Conservation (phyloP, 2,329 filamentous ascomycete genomes). For the Cordyceps pruinosa region DNA sequence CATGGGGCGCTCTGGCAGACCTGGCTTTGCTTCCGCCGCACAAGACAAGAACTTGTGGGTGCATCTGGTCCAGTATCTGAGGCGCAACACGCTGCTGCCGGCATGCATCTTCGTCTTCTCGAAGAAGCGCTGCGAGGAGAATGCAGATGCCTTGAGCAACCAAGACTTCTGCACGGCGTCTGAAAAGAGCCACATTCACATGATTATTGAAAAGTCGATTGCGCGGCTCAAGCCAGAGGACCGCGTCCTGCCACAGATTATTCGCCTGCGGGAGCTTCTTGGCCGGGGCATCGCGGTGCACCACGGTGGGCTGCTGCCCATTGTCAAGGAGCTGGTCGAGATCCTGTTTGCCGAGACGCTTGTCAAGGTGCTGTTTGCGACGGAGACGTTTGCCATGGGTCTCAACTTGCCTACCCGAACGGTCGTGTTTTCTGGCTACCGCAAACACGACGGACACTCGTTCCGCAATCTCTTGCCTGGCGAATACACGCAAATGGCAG, state of each 20-base stretch:
- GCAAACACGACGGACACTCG: constrained; percentile 88
- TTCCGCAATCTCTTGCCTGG: constrained; percentile 89
- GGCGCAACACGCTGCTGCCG: constrained; percentile 78
- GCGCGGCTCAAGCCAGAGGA: constrained; percentile 88
- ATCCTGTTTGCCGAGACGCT: constrained; percentile 91
- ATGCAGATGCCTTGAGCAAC: constrained; percentile 89
- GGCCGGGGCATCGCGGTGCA: constrained; percentile 90
- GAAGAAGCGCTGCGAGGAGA: constrained; percentile 95
- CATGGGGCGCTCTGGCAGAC: constrained; percentile 80
- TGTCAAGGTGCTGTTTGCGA: constrained; percentile 95
- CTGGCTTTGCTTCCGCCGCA: constrained; percentile 78
- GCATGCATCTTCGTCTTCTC: constrained; percentile 98
- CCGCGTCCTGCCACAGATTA: constrained; percentile 82
- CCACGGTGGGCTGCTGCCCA: constrained; percentile 87
- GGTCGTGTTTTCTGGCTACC: constrained; percentile 93
- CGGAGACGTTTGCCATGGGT: constrained; percentile 98
- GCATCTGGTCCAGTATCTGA: constrained; percentile 84
- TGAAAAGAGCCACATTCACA: constrained; percentile 95
- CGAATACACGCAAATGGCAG: constrained; percentile 98
- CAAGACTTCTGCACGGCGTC: constrained; percentile 89
- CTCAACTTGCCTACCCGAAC: constrained; percentile 92
- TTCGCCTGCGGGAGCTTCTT: constrained; percentile 77
- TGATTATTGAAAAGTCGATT: constrained; percentile 93
- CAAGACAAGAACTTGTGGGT: constrained; percentile 98
- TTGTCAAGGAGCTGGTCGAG: constrained; percentile 96